phyloP scores from a whole-genome alignment of 139 green algal species.

The Medakamo hakoo region DNA sequence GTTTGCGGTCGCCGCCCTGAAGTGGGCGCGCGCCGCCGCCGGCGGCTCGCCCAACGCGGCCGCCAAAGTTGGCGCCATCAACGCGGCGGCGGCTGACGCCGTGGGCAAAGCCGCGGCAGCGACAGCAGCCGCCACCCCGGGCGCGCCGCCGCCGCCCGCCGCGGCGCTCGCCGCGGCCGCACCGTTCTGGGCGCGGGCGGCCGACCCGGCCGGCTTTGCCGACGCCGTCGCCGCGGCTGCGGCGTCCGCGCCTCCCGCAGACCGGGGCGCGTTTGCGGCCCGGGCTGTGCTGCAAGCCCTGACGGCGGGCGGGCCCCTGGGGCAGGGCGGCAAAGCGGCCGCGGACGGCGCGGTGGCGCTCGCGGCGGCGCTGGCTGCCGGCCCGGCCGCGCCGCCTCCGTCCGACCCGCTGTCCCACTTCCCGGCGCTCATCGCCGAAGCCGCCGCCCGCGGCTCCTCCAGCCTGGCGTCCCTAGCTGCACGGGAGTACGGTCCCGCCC shows the following conservation, averaged over 20 bases:
- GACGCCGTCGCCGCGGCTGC: background rate
- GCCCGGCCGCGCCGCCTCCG: background rate
- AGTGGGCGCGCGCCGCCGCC: background rate
- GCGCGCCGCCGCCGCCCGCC: too few relatives aligned
- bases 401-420: background rate
- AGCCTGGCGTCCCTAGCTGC: background rate
- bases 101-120: too few relatives aligned
- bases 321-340: too few relatives aligned
- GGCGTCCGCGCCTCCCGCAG: background rate
- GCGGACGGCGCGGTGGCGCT: background rate
- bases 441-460: background rate
- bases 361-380: background rate
- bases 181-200: background rate
- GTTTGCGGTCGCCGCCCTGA: background rate
- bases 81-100: too few relatives aligned
- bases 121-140: too few relatives aligned
- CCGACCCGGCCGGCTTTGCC: background rate
- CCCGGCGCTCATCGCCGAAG: background rate
- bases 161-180: background rate
- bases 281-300: background rate
- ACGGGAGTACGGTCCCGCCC: background rate
- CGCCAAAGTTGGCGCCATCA: too few relatives aligned
- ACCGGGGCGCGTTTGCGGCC: background rate
- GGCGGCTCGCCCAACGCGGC: background rate
- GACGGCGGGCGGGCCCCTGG: background rate